phyloP scores from a whole-genome alignment of 2,329 filamentous ascomycete genomes.

The Lachnellula suecica region DNA sequence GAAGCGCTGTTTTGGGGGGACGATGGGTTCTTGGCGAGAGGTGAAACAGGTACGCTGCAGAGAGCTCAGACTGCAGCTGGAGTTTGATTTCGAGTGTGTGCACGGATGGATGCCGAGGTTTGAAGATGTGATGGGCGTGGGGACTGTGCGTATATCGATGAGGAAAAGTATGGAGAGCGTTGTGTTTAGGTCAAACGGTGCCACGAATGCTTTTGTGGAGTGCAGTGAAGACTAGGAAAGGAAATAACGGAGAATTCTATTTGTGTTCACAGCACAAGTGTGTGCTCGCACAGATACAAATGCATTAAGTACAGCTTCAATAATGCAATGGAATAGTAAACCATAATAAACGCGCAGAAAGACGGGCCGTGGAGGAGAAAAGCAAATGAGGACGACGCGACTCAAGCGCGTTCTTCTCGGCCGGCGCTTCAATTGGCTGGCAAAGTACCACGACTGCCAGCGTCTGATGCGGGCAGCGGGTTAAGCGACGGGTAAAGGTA shows the following conservation, averaged over 20 bases:
- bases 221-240: too few species aligned
- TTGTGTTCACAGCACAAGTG: background rate
- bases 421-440: conserved; percentile 1
- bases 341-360: background rate
- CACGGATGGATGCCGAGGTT: background rate
- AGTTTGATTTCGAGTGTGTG: background rate
- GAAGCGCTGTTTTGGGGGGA: too few species aligned
- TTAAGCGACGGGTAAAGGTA: background rate
- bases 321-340: background rate
- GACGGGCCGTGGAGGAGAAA: too few species aligned
- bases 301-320: too few species aligned
- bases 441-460: conserved; percentile 4
- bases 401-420: background rate
- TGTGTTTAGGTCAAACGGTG: background rate
- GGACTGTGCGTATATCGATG: background rate
- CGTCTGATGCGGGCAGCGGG: background rate
- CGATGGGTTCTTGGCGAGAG: too few species aligned
- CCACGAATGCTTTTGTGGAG: background rate
- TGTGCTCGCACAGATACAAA: too few species aligned
- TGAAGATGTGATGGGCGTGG: background rate
- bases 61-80: background rate
- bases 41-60: too few species aligned
- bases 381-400: background rate
- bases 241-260: too few species aligned
- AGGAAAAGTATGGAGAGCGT: too few species aligned